Base-by-base conservation (phyloP, 257 asterid species). In the Solanum sitiens region DNA sequence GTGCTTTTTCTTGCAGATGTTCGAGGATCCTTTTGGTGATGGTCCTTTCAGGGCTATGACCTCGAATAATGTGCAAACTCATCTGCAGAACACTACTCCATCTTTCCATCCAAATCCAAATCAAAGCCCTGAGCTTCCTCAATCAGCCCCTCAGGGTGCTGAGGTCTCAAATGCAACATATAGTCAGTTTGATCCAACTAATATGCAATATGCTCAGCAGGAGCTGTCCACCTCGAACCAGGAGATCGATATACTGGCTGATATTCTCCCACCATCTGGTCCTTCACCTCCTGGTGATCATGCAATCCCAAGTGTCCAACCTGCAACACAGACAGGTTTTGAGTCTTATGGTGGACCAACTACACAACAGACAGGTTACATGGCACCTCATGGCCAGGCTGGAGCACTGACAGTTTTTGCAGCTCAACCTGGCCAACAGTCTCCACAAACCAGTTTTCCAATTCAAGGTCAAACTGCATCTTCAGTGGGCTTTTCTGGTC, bases 21-120 rank as follows among this genome's bases (percentile, higher is more conserved):
- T 94, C 88, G 97, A 94, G 84, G 99, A 97, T 91, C 99, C 99
- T 27, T 97, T 97, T 87, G 99, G 99, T 50, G 98, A 96, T 88
- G 98, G 96, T 67, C 98, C 98, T 35, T 97, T 97, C 90, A 93
- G 35, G 92, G 99, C 99, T 86, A 35, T 92, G 88, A 90, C 98
- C 25, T 15, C 93, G 5, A 91, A 90, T 56, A 86, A 83, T 53
- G 87, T 73, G 75, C 88, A 95, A 86, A 83, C 87, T 84, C 94
- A 90, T 86, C 93, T 89, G 11, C 94, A 89, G 82, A 85, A 86
- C 88, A 39, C 73, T 87, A 35, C 92, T 71, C 63, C 95, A 37
- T 20, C 92, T 37, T 91, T 97, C 87, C 90, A 91, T 86, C 79
- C 89, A 71, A 89, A 87, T 87, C 84, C 93, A 42, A 90, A 83